Evolutionary conservation across 208 protist species (phyloP).

Genomic region (Jaenimonas drosophilae): DNA sequence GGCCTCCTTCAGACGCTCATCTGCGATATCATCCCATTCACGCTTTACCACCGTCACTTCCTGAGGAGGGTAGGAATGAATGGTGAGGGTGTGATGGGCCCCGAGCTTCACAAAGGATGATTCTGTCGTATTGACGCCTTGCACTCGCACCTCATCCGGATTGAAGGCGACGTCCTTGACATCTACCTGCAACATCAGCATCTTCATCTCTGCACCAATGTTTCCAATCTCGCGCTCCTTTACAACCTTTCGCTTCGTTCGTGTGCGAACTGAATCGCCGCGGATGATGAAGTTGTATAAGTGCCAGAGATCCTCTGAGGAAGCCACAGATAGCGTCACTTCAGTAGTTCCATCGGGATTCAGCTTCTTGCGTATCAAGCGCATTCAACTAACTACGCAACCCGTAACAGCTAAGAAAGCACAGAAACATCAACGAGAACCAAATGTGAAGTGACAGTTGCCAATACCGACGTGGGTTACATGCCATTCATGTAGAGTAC

Average conservation of each 20-base stretch:
- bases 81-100: constrained; percentile 89
- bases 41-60: constrained; percentile 89
- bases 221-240: constrained; percentile 49
- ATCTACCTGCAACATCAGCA: constrained; percentile 38
- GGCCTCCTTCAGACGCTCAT: constrained; percentile 53
- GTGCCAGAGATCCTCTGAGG: constrained; percentile 95
- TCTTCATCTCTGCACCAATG: constrained; percentile 39
- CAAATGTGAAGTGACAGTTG: too few relatives aligned
- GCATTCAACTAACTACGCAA: constrained; percentile 24
- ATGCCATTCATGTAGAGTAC: too few relatives aligned
- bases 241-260: constrained; percentile 63
- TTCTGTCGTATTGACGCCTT: constrained; percentile 84
- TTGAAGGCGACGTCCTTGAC: constrained; percentile 55
- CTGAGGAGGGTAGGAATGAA: constrained; percentile 76
- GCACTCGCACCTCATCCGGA: constrained; percentile 67
- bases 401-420: too few relatives aligned
- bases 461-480: too few relatives aligned
- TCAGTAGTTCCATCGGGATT: constrained; percentile 75
- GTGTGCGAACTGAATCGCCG: constrained; percentile 68
- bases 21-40: constrained; percentile 82
- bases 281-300: constrained; percentile 93
- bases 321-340: constrained; percentile 77
- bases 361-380: constrained; percentile 32
- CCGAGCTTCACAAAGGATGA: constrained; percentile 89
- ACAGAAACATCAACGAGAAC: not conserved